Conservation (phyloP, 176 grass and related monocot genomes). For the Panicum miliaceum region DNA sequence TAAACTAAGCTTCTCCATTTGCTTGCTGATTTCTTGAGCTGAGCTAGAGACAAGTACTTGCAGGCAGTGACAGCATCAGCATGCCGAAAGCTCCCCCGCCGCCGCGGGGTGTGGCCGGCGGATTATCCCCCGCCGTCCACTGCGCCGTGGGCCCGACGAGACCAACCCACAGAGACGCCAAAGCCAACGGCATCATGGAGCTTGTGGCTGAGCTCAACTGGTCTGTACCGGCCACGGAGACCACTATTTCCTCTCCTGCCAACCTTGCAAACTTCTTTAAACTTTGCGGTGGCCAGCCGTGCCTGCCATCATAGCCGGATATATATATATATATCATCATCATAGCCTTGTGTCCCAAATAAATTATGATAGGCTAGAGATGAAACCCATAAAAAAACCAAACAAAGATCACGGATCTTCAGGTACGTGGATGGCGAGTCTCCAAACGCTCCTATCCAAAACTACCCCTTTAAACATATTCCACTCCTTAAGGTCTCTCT, state of each 20-base stretch:
- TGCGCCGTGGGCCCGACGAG: slow-evolving; percentile 34
- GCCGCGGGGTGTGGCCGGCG: slow-evolving; percentile 42
- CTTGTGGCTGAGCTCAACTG: slow-evolving; percentile 34
- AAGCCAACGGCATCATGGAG: slow-evolving; percentile 27
- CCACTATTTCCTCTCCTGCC: neutral
- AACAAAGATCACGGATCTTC: no score
- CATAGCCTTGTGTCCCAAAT: no score
- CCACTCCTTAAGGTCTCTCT: no score
- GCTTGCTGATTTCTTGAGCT: neutral
- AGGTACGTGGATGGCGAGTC: no score
- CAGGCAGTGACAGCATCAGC: slow-evolving; percentile 23
- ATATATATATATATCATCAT: no score
- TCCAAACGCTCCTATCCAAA: no score
- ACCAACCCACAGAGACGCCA: slow-evolving; percentile 20
- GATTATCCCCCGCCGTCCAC: slow-evolving; percentile 46
- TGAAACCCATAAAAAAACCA: no score
- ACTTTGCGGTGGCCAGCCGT: slow-evolving; percentile 32
- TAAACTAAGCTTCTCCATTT: neutral
- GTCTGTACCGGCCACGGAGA: neutral
- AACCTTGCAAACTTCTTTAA: slow-evolving; percentile 8
- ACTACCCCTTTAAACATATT: no score
- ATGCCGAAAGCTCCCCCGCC: slow-evolving; percentile 7
- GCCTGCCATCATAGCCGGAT: neutral
- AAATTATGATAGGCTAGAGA: no score
- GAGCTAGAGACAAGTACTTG: slow-evolving; percentile 8